Base-by-base conservation (phyloP, 1,139 yeast species). In the Blastobotrys apis region DNA sequence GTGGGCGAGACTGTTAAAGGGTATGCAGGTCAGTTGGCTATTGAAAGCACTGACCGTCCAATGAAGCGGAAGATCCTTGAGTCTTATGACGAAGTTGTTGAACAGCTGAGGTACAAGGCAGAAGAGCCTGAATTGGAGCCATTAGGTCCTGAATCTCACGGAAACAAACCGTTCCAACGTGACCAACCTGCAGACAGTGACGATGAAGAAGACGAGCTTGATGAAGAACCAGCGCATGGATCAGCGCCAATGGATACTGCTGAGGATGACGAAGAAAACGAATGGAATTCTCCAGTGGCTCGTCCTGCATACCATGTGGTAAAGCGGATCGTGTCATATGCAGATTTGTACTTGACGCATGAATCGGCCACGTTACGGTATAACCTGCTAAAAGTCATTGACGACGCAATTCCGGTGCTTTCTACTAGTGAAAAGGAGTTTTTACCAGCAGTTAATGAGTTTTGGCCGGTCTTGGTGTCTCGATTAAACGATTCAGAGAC, bases 341-440 rank as follows among this genome's bases (percentile, higher is more conserved):
- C 94, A 2, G 82, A 85, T 47, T 65, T 84, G 47, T 70, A 87
- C 41, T 63, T 87, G 31, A 78, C 87, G 2, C 94, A 86, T 53
- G 78, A 78, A 1, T 81, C 94, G 0, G 62, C 72, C 5, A 63
- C 70, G 2, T 64, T 90, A 25, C 75, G 78, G 41, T 59, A 74
- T 9, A 80, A 77, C 48, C 73, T 87, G 5, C 61, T 88, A 38
- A 69, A 64, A 22, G 71, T 85, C 0, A 63, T 82, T 30, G 58
- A 64, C 3, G 62, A 68, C 15, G 65, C 78, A 0, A 65, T 82
- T 29, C 87, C 90, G 0, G 59, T 86, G 30, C 66, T 92, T 36
- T 74, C 87, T 1, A 72, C 90, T 0, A 77, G 81, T 49, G 71
- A 75, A 45, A 67, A 72, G 10, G 70, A 76, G 38, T 67, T 84